Base-by-base conservation (phyloP, 768 basidiomycete species). In the Paxillus ammoniavirescens region DNA sequence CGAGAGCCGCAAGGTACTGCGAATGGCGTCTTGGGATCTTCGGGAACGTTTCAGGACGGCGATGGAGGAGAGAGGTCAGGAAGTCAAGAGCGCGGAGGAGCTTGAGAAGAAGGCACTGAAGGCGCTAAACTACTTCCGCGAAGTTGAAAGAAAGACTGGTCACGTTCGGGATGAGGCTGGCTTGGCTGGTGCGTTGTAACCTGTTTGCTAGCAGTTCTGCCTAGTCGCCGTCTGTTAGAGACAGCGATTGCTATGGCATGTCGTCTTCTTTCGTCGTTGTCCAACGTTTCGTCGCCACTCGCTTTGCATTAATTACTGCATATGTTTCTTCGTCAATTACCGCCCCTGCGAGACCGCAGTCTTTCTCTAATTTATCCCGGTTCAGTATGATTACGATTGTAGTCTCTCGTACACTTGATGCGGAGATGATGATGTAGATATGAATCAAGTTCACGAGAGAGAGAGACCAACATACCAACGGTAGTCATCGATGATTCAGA, bases 1-100 rank as follows among this genome's bases (percentile, higher is more conserved):
- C 36, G 96, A 98, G 79, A 91, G 93, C 21, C 81, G 96, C 62
- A 98, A 98, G 75, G 96, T 99, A 43, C 74, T 99, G 54, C 78
- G 95, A 45, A 70, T 93, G 30, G 95, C 91, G 17, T 85, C 89
- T 18, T 98, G 92, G 92, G 95, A 98, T 69, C 65, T 95, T 55
- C 81, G 81, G 61, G 89, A 91, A 71, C 80, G 87, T 41, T 96
- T 93, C 77, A 78, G 83, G 52, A 75, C 73, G 3, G 88, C 91
- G 15, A 81, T 93, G 77, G 93, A 98, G 61, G 86, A 89, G 66
- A 75, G 84, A 42, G 80, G 77, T 36, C 81, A 80, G 64, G 92
- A 95, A 65, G 93, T 96, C 14, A 79, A 78, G 62, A 77, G 75
- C 46, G 84, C 85, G 42, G 92, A 94, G 73, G 87, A 88, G 64